A percentile compares a stretch with the other conserved stretches of the same genome.
Conservation (phyloP, 2,329 filamentous ascomycete species). For the Stachybotrys elegans region DNA sequence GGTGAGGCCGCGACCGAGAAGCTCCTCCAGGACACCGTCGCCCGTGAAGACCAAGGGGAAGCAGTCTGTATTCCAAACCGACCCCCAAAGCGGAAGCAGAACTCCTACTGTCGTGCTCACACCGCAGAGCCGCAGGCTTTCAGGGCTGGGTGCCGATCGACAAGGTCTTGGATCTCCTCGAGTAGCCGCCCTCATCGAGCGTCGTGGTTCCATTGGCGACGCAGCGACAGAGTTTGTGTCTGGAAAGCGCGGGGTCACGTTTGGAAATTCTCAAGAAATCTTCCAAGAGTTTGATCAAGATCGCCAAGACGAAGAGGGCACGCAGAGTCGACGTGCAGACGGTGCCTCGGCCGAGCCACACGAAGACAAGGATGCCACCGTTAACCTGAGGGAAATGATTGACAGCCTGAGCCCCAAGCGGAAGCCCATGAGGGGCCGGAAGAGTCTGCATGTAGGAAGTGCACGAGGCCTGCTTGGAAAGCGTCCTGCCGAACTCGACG, state of each 20-base stretch:
- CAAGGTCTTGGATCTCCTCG: constrained; percentile 71
- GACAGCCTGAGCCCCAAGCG: constrained; percentile 73
- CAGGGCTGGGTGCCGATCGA: constrained; percentile 65
- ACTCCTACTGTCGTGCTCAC: constrained; percentile 61
- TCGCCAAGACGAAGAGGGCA: constrained; percentile 51
- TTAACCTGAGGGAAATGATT: constrained; percentile 72
- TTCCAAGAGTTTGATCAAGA: constrained; percentile 61
- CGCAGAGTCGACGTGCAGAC: constrained; percentile 54
- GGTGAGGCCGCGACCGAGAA: constrained; percentile 13
- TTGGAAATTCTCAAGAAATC: constrained; percentile 59
- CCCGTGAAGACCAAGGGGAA: constrained; percentile 19
- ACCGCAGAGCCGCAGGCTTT: constrained; percentile 45
- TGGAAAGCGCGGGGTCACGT: constrained; percentile 47
- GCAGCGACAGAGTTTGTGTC: constrained; percentile 59
- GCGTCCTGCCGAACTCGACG: constrained; percentile 65
- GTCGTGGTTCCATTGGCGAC: constrained; percentile 67
- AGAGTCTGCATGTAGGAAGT: constrained; percentile 72
- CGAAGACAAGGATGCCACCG: constrained; percentile 56
- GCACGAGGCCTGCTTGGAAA: constrained; percentile 71
- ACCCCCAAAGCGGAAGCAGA: constrained; percentile 46
- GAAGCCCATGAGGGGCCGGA: constrained; percentile 59
- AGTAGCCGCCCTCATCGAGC: constrained; percentile 65
- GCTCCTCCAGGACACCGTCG: constrained; percentile 8
- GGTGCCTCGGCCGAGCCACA: constrained; percentile 38
- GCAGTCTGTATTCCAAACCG: constrained; percentile 46